Evolutionary conservation across 1,139 yeast species (phyloP).

Genomic region (Candida pseudoviswanathii): DNA sequence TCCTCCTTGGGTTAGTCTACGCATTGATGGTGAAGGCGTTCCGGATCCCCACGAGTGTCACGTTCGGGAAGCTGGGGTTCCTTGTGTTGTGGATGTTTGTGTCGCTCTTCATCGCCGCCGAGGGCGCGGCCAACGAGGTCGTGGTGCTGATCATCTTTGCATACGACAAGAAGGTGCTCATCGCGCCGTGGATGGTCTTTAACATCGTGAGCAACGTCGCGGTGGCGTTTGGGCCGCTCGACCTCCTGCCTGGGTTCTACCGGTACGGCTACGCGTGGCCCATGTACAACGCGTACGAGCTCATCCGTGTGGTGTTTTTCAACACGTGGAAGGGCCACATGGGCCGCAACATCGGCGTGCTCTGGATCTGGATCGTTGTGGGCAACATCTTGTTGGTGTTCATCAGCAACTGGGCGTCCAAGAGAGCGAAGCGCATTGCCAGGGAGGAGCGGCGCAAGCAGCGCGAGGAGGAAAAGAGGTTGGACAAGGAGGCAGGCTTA

Average conservation of each 20-base stretch:
- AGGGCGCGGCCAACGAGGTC: slow-evolving; percentile 67
- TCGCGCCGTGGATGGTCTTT: slow-evolving; percentile 65
- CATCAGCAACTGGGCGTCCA: slow-evolving; percentile 15
- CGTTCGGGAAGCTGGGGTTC: slow-evolving; percentile 61
- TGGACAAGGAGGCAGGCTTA: background rate
- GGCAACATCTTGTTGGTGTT: slow-evolving; percentile 31
- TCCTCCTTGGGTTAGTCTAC: slow-evolving; percentile 56
- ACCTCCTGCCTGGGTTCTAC: slow-evolving; percentile 53
- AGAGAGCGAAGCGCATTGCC: slow-evolving; percentile 11
- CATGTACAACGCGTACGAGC: slow-evolving; percentile 58
- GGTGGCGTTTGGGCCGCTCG: slow-evolving; percentile 63
- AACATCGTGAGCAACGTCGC: slow-evolving; percentile 63
- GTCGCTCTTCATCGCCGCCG: slow-evolving; percentile 59
- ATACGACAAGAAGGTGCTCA: slow-evolving; percentile 42
- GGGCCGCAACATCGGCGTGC: slow-evolving; percentile 60
- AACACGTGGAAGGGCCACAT: slow-evolving; percentile 56
- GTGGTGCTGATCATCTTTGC: slow-evolving; percentile 49
- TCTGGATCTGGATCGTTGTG: slow-evolving; percentile 59
- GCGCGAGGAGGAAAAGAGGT: slow-evolving; percentile 5
- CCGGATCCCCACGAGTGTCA: slow-evolving; percentile 51
- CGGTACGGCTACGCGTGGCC: slow-evolving; percentile 70
- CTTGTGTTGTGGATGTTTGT: slow-evolving; percentile 54
- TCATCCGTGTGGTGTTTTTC: slow-evolving; percentile 58
- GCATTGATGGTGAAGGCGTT: slow-evolving; percentile 62
- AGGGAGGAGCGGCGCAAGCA: slow-evolving; percentile 8